phyloP scores from a whole-genome alignment of 202 grass and related monocot genomes.

The Cymbopogon flexuosus region DNA sequence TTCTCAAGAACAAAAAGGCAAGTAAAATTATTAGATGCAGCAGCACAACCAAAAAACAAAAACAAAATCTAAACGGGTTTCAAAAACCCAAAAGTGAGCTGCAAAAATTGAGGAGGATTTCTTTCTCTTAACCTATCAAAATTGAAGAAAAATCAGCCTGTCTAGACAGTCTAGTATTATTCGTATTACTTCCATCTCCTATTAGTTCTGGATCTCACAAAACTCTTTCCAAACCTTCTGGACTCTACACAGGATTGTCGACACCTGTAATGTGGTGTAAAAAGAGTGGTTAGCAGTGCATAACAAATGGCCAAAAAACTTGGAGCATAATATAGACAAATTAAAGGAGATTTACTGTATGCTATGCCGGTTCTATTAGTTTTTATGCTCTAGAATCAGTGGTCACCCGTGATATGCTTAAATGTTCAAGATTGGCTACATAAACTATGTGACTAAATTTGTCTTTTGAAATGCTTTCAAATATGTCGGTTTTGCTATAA shows the following conservation, averaged over 20 bases:
- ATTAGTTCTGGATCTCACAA: slow-evolving; percentile 41
- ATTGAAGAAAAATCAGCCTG: slow-evolving; percentile 45
- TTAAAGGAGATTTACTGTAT: slow-evolving; percentile 9
- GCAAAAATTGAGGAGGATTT: slow-evolving; percentile 13
- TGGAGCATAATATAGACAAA: slow-evolving; percentile 20
- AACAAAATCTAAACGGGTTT: slow-evolving; percentile 21
- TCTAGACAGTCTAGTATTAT: slow-evolving; percentile 37
- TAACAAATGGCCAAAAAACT: background rate
- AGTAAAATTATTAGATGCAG: slow-evolving; percentile 27
- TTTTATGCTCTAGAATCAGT: background rate
- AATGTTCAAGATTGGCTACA: background rate
- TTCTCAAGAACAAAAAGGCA: slow-evolving; percentile 25
- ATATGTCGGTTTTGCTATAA: background rate
- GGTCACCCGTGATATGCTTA: background rate
- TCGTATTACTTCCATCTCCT: slow-evolving; percentile 30
- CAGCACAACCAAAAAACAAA: background rate
- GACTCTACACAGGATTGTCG: slow-evolving; percentile 34
- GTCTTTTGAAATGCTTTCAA: background rate
- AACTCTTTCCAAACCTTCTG: slow-evolving; percentile 30
- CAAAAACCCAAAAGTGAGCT: slow-evolving; percentile 30
- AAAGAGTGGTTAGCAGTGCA: slow-evolving; percentile 1
- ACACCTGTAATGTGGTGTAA: slow-evolving; percentile 25
- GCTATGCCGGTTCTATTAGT: background rate
- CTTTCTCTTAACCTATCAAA: slow-evolving; percentile 48
- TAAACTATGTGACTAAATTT: background rate